A percentile compares a stretch with the other conserved stretches of the same genome.
These are phyloP conservation scores for Phytophthora europaea DNA, from an alignment of 352 stramenopile genomes.

Conservation along the genomic window DNA sequence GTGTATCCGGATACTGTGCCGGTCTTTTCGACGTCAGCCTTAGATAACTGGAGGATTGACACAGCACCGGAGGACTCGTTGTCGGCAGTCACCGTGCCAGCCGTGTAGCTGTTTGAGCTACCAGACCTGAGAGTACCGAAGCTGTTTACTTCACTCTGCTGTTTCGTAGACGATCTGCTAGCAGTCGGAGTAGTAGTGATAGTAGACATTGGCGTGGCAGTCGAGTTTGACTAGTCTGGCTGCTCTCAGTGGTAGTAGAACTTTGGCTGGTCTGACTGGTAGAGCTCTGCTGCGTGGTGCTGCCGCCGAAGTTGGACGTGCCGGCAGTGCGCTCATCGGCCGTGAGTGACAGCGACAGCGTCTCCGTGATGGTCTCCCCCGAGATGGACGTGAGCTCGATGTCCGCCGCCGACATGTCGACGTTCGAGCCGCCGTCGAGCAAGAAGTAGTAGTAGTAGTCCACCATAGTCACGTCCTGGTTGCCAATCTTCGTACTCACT, in stretches of 20 bases:
- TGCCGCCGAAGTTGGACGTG: constrained; percentile 33
- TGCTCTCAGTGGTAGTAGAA: neutral
- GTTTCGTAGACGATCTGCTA: constrained; percentile 8
- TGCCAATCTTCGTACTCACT: constrained; percentile 48
- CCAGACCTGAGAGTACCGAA: neutral
- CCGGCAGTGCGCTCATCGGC: constrained; percentile 53
- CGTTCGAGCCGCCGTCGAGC: constrained; percentile 40
- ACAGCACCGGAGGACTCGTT: constrained; percentile 14
- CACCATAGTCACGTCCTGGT: constrained; percentile 72
- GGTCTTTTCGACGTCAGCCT: neutral
- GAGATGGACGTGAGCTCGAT: constrained; percentile 62
- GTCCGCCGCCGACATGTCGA: constrained; percentile 46
- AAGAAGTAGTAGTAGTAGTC: constrained; percentile 77
- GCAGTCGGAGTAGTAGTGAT: neutral
- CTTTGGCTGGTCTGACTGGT: constrained; percentile 27
- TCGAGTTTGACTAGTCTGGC: neutral
- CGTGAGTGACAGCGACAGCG: constrained; percentile 48
- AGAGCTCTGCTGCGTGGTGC: constrained; percentile 17
- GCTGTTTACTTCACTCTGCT: neutral
- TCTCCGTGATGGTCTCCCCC: constrained; percentile 65
- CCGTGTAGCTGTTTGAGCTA: neutral
- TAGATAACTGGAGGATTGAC: neutral
- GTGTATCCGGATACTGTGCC: no score
- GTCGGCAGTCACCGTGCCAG: neutral
- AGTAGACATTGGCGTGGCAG: neutral